Percentiles rank a stretch among this genome's conserved stretches.
Conservation (phyloP, 495 filamentous ascomycete species). For the Neurospora cerealis region DNA sequence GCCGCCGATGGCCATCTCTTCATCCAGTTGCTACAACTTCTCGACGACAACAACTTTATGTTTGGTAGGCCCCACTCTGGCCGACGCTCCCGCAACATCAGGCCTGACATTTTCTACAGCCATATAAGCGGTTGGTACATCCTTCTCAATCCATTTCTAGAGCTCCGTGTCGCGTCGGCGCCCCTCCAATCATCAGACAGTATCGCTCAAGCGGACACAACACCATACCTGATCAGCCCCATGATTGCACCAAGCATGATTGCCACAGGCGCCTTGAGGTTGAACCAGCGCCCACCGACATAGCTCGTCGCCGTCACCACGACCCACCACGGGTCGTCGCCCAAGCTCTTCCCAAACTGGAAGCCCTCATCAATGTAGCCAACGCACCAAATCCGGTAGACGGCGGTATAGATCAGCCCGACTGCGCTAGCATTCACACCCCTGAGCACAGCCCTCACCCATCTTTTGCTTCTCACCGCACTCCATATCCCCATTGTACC, state of each 20-base stretch:
- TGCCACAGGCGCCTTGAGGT: constrained; percentile 46
- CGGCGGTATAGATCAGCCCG: constrained; percentile 72
- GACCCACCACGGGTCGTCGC: constrained; percentile 66
- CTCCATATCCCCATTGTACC: constrained; percentile 66
- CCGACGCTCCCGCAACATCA: not conserved
- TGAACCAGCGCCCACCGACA: constrained; percentile 54
- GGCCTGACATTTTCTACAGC: not conserved
- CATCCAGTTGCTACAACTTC: not conserved
- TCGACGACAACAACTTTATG: not conserved
- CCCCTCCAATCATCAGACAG: not conserved
- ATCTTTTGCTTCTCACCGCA: constrained; percentile 40
- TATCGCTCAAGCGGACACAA: constrained; percentile 18
- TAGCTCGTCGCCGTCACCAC: constrained; percentile 55
- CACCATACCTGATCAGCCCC: constrained; percentile 58
- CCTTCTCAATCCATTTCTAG: not conserved
- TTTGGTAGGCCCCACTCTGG: not conserved
- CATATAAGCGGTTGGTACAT: not conserved
- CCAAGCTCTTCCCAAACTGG: constrained; percentile 47
- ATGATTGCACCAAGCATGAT: constrained; percentile 57
- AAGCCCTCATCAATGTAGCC: constrained; percentile 53
- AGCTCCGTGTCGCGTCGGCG: not conserved
- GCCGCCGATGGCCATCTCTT: too few species aligned
- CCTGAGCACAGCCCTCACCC: constrained; percentile 48
- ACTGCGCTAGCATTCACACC: constrained; percentile 72
- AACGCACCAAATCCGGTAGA: constrained; percentile 76